Base-by-base conservation (phyloP, 1,284 basidiomycete species). In the Trichosporon sp. region DNA sequence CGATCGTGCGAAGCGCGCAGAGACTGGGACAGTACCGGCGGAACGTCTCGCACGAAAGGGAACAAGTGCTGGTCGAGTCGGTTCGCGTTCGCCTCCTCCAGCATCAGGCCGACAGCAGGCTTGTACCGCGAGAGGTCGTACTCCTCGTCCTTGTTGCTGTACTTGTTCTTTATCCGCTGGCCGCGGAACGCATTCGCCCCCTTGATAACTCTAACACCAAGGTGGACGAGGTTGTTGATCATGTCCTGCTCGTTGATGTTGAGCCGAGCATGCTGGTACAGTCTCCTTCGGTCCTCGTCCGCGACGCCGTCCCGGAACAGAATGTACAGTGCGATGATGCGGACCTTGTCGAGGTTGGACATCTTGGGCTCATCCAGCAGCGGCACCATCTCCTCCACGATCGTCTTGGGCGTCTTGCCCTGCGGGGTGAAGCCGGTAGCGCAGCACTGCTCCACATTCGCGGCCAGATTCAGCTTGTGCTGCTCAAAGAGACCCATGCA, bases 351-450 rank as follows among this genome's bases (percentile, higher is more conserved):
- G 65, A 87, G 11, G 35, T 48, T 87, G 2, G 26, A 26, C 26
- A 98, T 89, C 26, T 73, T 91, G 64, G 90, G 88, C 80, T 92
- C 91, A 80, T 97, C 97, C 37, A 99, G 86, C 32, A 99, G 84
- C 0, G 96, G 95, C 0, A 99, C 96, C 96, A 99, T 98, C 82
- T 99, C 95, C 83, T 99, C 97, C 0, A 99, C 95, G 3, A 99
- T 85, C 0, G 89, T 89, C 80, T 96, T 97, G 0, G 96, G 96
- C 26, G 89, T 88, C 85, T 96, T 96, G 1, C 94, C 94, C 78
- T 96, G 93, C 0, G 91, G 86, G 1, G 92, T 97, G 59, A 91
- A 79, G 5, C 95, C 95, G 1, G 96, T 98, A 0, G 96, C 92
- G 78, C 93, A 98, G 81, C 91, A 92, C 88, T 99, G 96, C 84